Base-by-base conservation (phyloP, 768 basidiomycete genomes). In the Tylopilus subfusipes region DNA sequence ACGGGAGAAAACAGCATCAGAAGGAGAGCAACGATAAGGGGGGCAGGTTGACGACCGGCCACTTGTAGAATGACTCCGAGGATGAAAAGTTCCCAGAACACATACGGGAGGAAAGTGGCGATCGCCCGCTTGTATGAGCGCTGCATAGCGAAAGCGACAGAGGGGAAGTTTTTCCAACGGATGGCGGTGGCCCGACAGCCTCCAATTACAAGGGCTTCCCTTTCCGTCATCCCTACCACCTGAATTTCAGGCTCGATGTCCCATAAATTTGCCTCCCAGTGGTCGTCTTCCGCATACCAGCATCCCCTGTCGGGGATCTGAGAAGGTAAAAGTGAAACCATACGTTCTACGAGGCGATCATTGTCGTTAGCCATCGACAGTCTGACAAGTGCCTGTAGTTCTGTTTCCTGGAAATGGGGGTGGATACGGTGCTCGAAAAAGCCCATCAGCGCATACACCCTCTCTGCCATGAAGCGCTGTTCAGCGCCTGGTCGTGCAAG, bases 371-470 rank as follows among this genome's bases (percentile, higher is more conserved):
- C 67, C 57, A 68, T 60, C 10, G 66, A 66, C 5, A 66, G 46
- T 30, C 62, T 49, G 3, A 51, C 60, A n/a, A 63, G 51, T 7
- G 66, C 63, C 47, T 68, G 63, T 31, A 63, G 1, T 30, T 59
- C 52, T 16, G 54, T 66, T 29, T 65, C 64, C 33, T 42, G 19
- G 16, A 29, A 16, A 19, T 63, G 38, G 12, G 60, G 66, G 12
- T 42, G 25, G 29, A 68, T 66, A 1, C 57, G 68, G 46, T 65
- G 65, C 30, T 58, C 54, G 21, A 69, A 66, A 42, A 69, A 65
- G 4, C 59, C 59, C 68, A 64, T 65, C 1, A 69, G 56, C 11
- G 65, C 56, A 10, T 65, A 67, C 30, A 69, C 65, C 24, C 53
- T 67, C 24, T 65, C 66, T 38, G 60, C 57, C 39, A 38, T 44